Percentiles rank a stretch among this genome's conserved stretches.
Conservation (phyloP, 257 asterid species). For the Solanum pennellii region DNA sequence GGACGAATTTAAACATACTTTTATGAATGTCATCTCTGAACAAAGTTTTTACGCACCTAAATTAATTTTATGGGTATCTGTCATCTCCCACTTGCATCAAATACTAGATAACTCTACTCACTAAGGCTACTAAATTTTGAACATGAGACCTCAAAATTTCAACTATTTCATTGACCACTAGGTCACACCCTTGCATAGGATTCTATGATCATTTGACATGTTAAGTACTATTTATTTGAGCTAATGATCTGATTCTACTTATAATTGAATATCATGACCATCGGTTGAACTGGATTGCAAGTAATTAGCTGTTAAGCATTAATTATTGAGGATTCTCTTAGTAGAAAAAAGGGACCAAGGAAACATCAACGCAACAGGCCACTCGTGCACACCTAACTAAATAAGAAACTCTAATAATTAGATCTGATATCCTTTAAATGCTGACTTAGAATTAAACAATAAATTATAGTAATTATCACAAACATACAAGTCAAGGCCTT, state of each 20-base stretch:
- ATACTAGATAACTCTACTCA: no score
- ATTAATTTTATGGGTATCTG: no score
- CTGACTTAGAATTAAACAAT: neutral
- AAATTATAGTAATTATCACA: neutral
- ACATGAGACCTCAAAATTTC: rapidly evolving
- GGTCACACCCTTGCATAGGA: rapidly evolving
- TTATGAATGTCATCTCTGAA: no score
- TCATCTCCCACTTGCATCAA: rapidly evolving
- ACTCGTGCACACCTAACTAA: neutral
- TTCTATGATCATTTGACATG: neutral
- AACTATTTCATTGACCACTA: no score
- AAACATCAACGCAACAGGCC: neutral
- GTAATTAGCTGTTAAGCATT: neutral
- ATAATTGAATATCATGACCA: neutral
- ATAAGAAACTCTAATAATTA: neutral
- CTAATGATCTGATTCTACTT: neutral
- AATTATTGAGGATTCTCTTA: neutral
- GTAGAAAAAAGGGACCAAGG: neutral
- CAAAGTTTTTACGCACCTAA: rapidly evolving
- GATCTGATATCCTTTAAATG: neutral
- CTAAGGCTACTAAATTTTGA: no score
- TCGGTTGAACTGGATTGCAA: neutral
- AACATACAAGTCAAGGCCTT: neutral
- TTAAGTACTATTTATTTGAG: neutral
- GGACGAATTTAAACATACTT: neutral